Evolutionary conservation across 257 asterid species (phyloP).

Genomic region (Osmanthus fragrans): DNA sequence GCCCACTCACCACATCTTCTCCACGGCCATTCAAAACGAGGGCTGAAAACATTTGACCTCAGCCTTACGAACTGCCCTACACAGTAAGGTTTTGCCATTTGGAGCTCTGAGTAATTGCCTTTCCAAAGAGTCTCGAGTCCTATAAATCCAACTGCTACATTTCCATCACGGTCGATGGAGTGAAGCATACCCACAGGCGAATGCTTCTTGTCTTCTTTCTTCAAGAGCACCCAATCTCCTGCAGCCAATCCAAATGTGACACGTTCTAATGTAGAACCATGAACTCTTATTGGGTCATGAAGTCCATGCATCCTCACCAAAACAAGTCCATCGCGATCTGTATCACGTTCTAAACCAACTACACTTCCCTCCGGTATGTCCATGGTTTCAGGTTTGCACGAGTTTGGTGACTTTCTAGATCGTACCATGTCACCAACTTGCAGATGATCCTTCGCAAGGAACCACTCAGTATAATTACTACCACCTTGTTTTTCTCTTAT

Average conservation of each 20-base stretch:
- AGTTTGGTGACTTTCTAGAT: conserved; percentile 69
- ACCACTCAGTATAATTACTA: conserved; percentile 67
- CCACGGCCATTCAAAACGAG: conserved; percentile 81
- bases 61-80: conserved; percentile 73
- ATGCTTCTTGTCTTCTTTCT: conserved; percentile 59
- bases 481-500: conserved; percentile 50
- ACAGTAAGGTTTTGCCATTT: conserved; percentile 74
- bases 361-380: conserved; percentile 69
- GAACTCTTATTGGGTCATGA: conserved; percentile 69
- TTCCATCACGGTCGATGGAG: conserved; percentile 57
- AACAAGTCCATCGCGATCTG: conserved; percentile 65
- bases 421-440: conserved; percentile 77
- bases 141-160: conserved; percentile 63
- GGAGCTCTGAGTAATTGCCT: conserved; percentile 64
- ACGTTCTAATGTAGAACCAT: conserved; percentile 64
- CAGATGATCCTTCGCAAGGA: conserved; percentile 74
- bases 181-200: conserved; percentile 77
- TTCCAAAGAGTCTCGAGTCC: conserved; percentile 76
- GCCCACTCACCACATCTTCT: conserved; percentile 67
- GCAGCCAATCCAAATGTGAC: conserved; percentile 73
- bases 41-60: conserved; percentile 50
- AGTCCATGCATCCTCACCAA: conserved; percentile 75
- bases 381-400: conserved; percentile 66
- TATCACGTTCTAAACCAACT: conserved; percentile 71
- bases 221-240: conserved; percentile 85